Evolutionary conservation across 768 basidiomycete genomes (phyloP).

Genomic region (Termitomyces sp.): DNA sequence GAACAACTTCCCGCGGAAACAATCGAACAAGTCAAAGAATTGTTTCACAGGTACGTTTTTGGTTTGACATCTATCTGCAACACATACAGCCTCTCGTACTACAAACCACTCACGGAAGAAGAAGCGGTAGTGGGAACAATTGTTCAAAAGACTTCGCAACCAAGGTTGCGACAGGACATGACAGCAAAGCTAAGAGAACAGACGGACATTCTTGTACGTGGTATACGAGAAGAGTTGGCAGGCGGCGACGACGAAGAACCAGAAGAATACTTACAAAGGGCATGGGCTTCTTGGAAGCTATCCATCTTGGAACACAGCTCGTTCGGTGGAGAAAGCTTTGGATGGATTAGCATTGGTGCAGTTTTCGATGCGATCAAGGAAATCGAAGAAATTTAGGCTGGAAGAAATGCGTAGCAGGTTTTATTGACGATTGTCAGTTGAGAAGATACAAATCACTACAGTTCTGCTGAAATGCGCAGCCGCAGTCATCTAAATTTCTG

Average conservation of each 20-base stretch:
- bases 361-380: slow-evolving; percentile 47
- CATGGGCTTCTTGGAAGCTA: slow-evolving; percentile 54
- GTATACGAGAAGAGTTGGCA: slow-evolving; percentile 41
- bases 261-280: slow-evolving; percentile 30
- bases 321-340: slow-evolving; percentile 59
- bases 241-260: slow-evolving; percentile 34
- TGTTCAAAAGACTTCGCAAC: slow-evolving; percentile 54
- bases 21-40: slow-evolving; percentile 20
- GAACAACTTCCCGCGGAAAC: slow-evolving; percentile 13
- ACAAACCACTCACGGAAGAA: slow-evolving; percentile 49
- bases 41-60: slow-evolving; percentile 37
- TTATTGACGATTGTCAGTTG: slow-evolving; percentile 8
- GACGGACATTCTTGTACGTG: slow-evolving; percentile 44
- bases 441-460: slow-evolving; percentile 1
- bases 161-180: slow-evolving; percentile 43
- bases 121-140: slow-evolving; percentile 66
- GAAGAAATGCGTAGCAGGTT: slow-evolving; percentile 11
- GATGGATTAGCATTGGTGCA: slow-evolving; percentile 52
- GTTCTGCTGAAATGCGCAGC: not conserved
- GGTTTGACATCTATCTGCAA: slow-evolving; percentile 45
- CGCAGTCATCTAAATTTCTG: not conserved
- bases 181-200: slow-evolving; percentile 53
- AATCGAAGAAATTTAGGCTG: slow-evolving; percentile 12
- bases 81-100: slow-evolving; percentile 38
- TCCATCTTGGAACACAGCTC: slow-evolving; percentile 25